Base-by-base conservation (phyloP, 306 rosid genomes). In the Herpetospermum pedunculosum region DNA sequence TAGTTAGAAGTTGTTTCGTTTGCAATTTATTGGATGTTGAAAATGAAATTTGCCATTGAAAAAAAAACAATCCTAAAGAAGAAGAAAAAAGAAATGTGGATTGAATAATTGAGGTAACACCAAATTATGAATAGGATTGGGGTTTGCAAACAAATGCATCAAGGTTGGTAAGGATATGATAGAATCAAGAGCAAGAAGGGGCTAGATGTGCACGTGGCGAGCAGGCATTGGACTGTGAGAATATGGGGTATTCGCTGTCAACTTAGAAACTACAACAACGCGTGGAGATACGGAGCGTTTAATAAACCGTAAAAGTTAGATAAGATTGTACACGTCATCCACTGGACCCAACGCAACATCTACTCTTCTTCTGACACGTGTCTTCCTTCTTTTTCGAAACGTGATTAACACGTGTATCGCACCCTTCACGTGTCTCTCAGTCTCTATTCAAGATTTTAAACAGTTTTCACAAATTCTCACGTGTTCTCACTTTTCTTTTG, bases 321-420 rank as follows among this genome's bases (percentile, higher is more conserved):
- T 60, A 60, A 60, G 68, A 60, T 18, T 18, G 68, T 60, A 60
- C 68, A 60, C 68, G 43, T 60, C 68, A n/a, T n/a, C n/a, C n/a
- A n/a, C n/a, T n/a, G n/a, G n/a, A n/a, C n/a, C n/a, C n/a, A n/a
- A n/a, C n/a, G n/a, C n/a, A n/a, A n/a, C n/a, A n/a, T n/a, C n/a
- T n/a, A n/a, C n/a, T 55, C 8, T 55, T n/a, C 21, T 6, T 58
- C 5, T 7, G 23, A 30, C 68, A 60, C 68, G 68, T 60, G 68
- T 60, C 68, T 0, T 0, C 7, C 2, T 7, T 13, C 25, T 2
- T 58, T 58, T 60, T 1, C 38, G 15, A 32, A 16, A 60, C 68
- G 43, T 58, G 41, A 58, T 59, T 19, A 21, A 52, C 55, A 50
- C 55, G 55, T 50, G 55, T 50, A 8, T 50, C 26, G 26, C 55